Base-by-base conservation (phyloP, 2,329 filamentous ascomycete genomes). In the Epichloe baconii region DNA sequence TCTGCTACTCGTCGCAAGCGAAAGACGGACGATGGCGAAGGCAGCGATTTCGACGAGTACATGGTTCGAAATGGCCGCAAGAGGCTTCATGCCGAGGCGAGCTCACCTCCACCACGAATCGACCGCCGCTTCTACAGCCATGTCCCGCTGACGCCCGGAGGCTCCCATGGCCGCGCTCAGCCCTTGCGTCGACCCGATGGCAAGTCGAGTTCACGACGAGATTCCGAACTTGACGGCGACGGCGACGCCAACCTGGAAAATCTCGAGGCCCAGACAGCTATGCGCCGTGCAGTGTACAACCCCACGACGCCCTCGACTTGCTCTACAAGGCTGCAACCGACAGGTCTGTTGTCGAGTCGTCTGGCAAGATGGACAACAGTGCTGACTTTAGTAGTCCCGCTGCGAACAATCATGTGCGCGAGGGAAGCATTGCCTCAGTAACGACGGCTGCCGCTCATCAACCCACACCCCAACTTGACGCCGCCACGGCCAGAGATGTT, bases 1-100 rank as follows among this genome's bases (percentile, higher is more conserved):
- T 95, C 89, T 55, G 88, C 89, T 19, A 97, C 90, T 35, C 79
- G 93, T 48, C 83, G 93, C 64, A 97, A 97, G 80, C 82, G 89
- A 64, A 94, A 93, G 75, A 77, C 77, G 46, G 80, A 75, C 58
- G 73, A 86, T 58, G 79, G 71, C 60, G 60, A 72, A 37, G 75
- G 71, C 49, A 68, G 68, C 52, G 71, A 74, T 52, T 71, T 72
- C 52, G 78, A 81, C 58, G 83, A 88, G 56, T 87, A 87, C 64
- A 79, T 85, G 53, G 64, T 85, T 35, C 79, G 85, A 59, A 88
- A 87, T 66, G 85, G 84, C 44, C 77, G 86, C 54, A 88, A 88
- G 68, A 78, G 84, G 54, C 63, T 79, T 54, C 74, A 78, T 47
- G 66, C 70, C 42, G 68, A 71, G 50, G 70, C 71, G 35, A 69